Evolutionary conservation across 768 basidiomycete species (phyloP).

Genomic region (Ephemerocybe angulata): DNA sequence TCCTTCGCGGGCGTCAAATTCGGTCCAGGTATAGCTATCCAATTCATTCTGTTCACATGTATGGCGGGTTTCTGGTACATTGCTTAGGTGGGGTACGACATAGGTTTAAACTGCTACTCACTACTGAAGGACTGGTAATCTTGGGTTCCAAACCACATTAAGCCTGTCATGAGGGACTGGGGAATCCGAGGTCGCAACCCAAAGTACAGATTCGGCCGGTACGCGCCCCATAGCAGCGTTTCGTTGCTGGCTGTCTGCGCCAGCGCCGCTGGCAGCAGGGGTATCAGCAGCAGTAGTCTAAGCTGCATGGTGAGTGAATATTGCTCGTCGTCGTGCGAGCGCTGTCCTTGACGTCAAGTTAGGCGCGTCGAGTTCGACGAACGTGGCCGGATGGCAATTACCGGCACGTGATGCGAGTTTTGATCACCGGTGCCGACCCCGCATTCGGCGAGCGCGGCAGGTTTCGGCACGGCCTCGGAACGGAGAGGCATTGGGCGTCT

Average conservation of each 20-base stretch:
- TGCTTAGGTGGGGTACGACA: slow-evolving; percentile 5
- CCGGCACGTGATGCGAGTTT: slow-evolving; percentile 1
- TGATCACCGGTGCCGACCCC: background rate
- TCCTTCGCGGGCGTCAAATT: slow-evolving; percentile 81
- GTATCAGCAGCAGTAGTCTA: slow-evolving; percentile 43
- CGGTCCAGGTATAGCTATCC: slow-evolving; percentile 80
- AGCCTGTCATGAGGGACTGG: slow-evolving; percentile 86
- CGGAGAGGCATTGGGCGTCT: too few species aligned
- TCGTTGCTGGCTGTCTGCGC: slow-evolving; percentile 39
- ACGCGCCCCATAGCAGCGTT: slow-evolving; percentile 78
- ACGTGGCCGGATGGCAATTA: slow-evolving; percentile 8
- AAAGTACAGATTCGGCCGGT: slow-evolving; percentile 93
- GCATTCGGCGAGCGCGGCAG: too few species aligned
- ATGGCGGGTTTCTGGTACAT: slow-evolving; percentile 64
- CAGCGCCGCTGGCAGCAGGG: slow-evolving; percentile 36
- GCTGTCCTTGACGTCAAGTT: background rate
- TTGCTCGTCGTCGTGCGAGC: slow-evolving; percentile 2
- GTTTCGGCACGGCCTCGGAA: too few species aligned
- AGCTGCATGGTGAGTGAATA: slow-evolving; percentile 36
- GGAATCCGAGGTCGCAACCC: slow-evolving; percentile 83
- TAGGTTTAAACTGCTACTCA: slow-evolving; percentile 32
- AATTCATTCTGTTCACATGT: slow-evolving; percentile 88
- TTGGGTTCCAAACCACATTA: slow-evolving; percentile 92
- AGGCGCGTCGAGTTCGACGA: background rate
- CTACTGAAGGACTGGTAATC: slow-evolving; percentile 71